phyloP scores from a whole-genome alignment of 2,329 filamentous ascomycete genomes.

The Cladosporium sp. region DNA sequence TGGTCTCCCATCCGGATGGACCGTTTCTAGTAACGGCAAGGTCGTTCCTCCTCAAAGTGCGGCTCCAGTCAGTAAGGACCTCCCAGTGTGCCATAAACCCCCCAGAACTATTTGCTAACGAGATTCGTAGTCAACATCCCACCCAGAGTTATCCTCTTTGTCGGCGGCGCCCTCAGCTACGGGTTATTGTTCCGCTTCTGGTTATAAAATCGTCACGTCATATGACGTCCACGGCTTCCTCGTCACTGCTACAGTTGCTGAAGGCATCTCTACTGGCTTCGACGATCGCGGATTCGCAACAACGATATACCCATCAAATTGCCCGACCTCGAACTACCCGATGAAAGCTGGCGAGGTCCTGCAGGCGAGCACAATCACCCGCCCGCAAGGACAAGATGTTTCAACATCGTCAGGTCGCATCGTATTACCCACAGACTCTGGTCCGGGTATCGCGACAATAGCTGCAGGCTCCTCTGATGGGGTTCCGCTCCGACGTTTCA shows the following conservation, averaged over 20 bases:
- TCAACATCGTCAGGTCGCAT: background rate
- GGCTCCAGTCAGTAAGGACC: slow-evolving; percentile 60
- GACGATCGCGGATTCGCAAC: slow-evolving; percentile 45
- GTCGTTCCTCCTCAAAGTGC: slow-evolving; percentile 64
- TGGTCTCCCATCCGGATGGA: slow-evolving; percentile 74
- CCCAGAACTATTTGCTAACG: slow-evolving; percentile 23
- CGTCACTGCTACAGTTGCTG: slow-evolving; percentile 40
- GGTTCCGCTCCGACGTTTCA: background rate
- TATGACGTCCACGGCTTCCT: slow-evolving; percentile 50
- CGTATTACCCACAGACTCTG: background rate
- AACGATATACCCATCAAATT: slow-evolving; percentile 27
- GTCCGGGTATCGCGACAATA: background rate
- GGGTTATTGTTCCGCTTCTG: slow-evolving; percentile 39
- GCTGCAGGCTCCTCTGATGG: background rate
- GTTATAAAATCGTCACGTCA: slow-evolving; percentile 43
- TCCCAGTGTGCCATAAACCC: slow-evolving; percentile 26
- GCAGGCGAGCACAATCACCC: background rate
- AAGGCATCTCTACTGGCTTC: slow-evolving; percentile 40
- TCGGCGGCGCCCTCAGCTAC: slow-evolving; percentile 44
- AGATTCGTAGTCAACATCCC: slow-evolving; percentile 46
- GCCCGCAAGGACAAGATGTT: background rate
- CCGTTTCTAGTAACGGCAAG: slow-evolving; percentile 72
- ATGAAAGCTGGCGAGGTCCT: slow-evolving; percentile 13
- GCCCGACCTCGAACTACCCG: slow-evolving; percentile 9
- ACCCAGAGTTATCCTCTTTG: slow-evolving; percentile 49